A percentile compares a stretch with the other conserved stretches of the same genome.
phyloP scores from a whole-genome alignment of 306 rosid species.

The Calophaca sinica region DNA sequence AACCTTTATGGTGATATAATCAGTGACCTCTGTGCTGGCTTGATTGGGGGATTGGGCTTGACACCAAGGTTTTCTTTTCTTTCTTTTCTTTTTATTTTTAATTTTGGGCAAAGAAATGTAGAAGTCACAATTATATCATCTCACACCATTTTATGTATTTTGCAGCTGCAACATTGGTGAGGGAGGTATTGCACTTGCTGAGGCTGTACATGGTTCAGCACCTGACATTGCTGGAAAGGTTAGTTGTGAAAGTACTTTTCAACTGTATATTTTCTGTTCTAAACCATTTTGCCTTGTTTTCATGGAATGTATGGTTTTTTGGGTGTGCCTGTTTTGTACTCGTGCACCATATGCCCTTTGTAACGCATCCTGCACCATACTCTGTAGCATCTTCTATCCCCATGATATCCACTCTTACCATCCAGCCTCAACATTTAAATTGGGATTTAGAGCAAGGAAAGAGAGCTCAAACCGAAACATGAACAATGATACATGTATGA shows the following conservation, averaged over 20 bases:
- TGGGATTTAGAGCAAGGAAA: too few species aligned
- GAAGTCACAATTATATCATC: constrained; percentile 32
- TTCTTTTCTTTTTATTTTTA: constrained; percentile 9
- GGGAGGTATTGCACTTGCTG: constrained; percentile 99
- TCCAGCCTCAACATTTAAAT: too few species aligned
- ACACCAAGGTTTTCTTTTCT: constrained; percentile 76
- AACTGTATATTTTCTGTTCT: constrained; percentile 22
- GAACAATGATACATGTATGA: too few species aligned
- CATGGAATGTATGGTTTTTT: constrained; percentile 13
- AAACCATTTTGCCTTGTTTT: not conserved
- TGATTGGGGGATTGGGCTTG: constrained; percentile 95
- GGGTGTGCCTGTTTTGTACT: not conserved
- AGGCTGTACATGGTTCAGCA: constrained; percentile 99
- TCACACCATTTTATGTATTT: constrained; percentile 37
- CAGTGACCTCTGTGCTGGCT: constrained; percentile 98
- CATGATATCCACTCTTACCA: too few species aligned
- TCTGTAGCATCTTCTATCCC: too few species aligned
- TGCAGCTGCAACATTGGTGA: constrained; percentile 95
- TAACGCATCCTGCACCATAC: not conserved
- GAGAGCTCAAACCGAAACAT: too few species aligned
- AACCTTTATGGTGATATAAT: constrained; percentile 98
- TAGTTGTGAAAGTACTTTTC: constrained; percentile 37
- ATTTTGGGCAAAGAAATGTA: constrained; percentile 8
- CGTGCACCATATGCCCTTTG: constrained; percentile 11
- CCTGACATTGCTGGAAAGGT: constrained; percentile 99